phyloP scores from a whole-genome alignment of 305 asterid species.

The Rubia peregrina region DNA sequence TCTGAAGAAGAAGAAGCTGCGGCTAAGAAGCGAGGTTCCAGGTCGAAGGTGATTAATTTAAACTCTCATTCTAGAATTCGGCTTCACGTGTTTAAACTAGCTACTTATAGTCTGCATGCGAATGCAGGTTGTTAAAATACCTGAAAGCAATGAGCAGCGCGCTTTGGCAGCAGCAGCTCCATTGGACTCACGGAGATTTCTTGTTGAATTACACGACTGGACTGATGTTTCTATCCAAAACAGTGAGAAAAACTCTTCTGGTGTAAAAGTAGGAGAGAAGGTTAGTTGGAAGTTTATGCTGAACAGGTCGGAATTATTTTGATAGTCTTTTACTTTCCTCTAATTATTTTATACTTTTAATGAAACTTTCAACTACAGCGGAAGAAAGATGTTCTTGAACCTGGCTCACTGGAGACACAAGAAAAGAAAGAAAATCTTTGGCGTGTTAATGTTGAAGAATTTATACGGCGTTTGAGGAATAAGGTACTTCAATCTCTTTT shows the following conservation, averaged over 20 bases:
- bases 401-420: slow-evolving; percentile 28
- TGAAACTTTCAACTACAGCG: slow-evolving; percentile 29
- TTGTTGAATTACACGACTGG: slow-evolving; percentile 36
- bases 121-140: slow-evolving; percentile 31
- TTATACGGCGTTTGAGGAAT: slow-evolving; percentile 49
- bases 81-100: slow-evolving; percentile 2
- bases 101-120: neutral
- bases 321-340: neutral
- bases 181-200: slow-evolving; percentile 63
- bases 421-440: slow-evolving; percentile 63
- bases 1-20: slow-evolving; percentile 34
- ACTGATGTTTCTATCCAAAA: slow-evolving; percentile 33
- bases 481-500: slow-evolving; percentile 40
- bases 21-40: slow-evolving; percentile 47
- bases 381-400: slow-evolving; percentile 37
- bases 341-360: slow-evolving; percentile 17
- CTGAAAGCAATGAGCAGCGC: slow-evolving; percentile 49
- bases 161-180: slow-evolving; percentile 77
- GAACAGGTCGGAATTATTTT: slow-evolving; percentile 5
- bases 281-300: slow-evolving; percentile 28
- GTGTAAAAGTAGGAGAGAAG: slow-evolving; percentile 44
- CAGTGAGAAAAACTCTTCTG: slow-evolving; percentile 27
- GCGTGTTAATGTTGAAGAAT: slow-evolving; percentile 85
- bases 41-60: slow-evolving; percentile 48
- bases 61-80: neutral